phyloP scores from a whole-genome alignment of 1,284 basidiomycete genomes.

The Sporisorium iseilematis-ciliati region DNA sequence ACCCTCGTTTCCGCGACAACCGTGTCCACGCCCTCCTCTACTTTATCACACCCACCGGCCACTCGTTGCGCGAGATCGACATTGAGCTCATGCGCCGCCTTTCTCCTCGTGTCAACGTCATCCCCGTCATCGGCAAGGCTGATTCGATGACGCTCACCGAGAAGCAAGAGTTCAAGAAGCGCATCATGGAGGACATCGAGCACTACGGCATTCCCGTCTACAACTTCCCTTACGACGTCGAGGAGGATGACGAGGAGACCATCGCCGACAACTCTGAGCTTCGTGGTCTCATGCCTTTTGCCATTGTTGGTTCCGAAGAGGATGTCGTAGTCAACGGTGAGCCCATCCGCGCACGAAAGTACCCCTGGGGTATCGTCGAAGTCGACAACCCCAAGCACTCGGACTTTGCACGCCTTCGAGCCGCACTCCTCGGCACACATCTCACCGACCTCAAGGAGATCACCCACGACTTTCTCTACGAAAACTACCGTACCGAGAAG shows the following conservation, averaged over 20 bases:
- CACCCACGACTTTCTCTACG: conserved; percentile 88
- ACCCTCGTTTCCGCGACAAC: conserved; percentile 98
- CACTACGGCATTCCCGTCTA: conserved; percentile 98
- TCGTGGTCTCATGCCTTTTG: conserved; percentile 79
- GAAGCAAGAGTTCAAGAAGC: conserved; percentile 89
- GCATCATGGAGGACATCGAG: conserved; percentile 99
- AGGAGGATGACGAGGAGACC: conserved; percentile 98
- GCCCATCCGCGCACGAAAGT: conserved; percentile 87
- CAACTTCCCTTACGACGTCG: conserved; percentile 99
- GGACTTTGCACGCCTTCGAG: conserved; percentile 91
- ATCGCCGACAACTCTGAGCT: conserved; percentile 85
- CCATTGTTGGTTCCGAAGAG: conserved; percentile 96
- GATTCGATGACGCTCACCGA: conserved; percentile 82
- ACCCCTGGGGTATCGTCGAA: conserved; percentile 98
- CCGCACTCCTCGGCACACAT: conserved; percentile 93
- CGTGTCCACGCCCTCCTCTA: conserved; percentile 88
- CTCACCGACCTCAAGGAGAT: conserved; percentile 88
- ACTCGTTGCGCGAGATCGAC: conserved; percentile 94
- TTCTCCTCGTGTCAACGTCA: conserved; percentile 84
- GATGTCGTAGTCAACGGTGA: conserved; percentile 94
- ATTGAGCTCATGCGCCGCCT: conserved; percentile 75
- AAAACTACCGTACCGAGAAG: conserved; percentile 99
- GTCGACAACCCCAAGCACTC: conserved; percentile 99
- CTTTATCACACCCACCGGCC: conserved; percentile 95
- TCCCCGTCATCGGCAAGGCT: conserved; percentile 97